Conservation (phyloP, 306 rosid genomes). For the Lathyrus aphaca region DNA sequence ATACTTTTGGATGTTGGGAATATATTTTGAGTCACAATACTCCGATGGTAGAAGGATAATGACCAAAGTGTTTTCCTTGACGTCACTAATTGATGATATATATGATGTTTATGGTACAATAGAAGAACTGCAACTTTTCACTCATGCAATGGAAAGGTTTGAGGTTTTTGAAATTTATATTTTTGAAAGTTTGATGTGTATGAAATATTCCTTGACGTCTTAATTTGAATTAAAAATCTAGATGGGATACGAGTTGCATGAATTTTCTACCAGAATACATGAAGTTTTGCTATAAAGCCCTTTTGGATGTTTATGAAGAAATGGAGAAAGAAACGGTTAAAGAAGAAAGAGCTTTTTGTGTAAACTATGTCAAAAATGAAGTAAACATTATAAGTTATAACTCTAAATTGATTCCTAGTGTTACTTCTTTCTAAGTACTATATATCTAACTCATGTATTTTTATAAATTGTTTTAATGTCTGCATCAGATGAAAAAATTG, state of each 20-base stretch:
- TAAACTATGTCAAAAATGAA: conserved; percentile 1
- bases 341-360: conserved; percentile 22
- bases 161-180: neutral
- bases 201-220: too few relatives aligned
- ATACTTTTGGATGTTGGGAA: conserved; percentile 51
- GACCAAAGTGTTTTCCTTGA: conserved; percentile 8
- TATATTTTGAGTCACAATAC: conserved; percentile 39
- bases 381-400: conserved; percentile 6
- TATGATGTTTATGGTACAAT: conserved; percentile 60
- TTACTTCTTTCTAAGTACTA: too few relatives aligned
- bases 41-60: conserved; percentile 37
- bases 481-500: too few relatives aligned
- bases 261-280: conserved; percentile 39
- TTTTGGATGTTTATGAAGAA: conserved; percentile 36
- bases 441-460: too few relatives aligned
- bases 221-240: neutral
- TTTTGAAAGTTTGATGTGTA: too few relatives aligned
- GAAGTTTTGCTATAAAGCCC: conserved; percentile 13
- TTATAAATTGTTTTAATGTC: too few relatives aligned
- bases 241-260: conserved; percentile 37
- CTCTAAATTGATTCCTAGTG: too few relatives aligned
- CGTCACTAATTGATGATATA: conserved; percentile 46
- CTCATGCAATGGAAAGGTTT: conserved; percentile 50
- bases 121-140: conserved; percentile 54
- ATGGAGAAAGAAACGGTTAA: conserved; percentile 35